Conservation (phyloP, 192 early-diverging fungal genomes). For the Gamsiella multidivaricata region DNA sequence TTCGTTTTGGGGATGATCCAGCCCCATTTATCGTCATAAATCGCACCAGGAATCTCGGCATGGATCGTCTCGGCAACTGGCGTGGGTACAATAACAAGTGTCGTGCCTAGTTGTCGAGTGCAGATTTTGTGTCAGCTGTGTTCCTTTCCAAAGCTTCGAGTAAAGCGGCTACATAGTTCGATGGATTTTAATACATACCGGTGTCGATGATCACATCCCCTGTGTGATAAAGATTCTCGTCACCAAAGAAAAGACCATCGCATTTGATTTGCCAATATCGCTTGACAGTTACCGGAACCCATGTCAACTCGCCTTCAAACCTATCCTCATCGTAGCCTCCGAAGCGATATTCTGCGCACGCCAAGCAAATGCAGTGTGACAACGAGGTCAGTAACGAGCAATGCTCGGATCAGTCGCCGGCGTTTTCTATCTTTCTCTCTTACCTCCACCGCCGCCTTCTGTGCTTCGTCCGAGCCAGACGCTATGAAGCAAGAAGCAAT, state of each 20-base stretch:
- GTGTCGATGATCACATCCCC: conserved; percentile 62
- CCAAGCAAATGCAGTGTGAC: neutral
- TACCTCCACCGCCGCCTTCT: conserved; percentile 62
- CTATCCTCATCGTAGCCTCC: conserved; percentile 57
- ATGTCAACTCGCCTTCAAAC: conserved; percentile 56
- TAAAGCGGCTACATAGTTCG: neutral
- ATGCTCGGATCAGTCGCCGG: too few relatives aligned
- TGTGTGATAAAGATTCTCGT: conserved; percentile 17
- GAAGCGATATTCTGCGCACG: conserved; percentile 59
- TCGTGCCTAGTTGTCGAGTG: conserved; percentile 52
- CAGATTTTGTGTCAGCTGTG: neutral
- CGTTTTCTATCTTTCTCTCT: neutral
- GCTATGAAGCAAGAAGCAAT: too few relatives aligned
- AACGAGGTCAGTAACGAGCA: neutral
- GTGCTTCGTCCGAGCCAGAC: conserved; percentile 66
- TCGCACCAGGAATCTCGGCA: conserved; percentile 51
- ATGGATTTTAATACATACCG: conserved; percentile 11
- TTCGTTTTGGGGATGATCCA: conserved; percentile 57
- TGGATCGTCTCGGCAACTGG: conserved; percentile 54
- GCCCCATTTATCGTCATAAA: conserved; percentile 26
- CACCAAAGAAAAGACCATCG: conserved; percentile 44
- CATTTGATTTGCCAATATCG: conserved; percentile 69
- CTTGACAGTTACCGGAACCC: conserved; percentile 59
- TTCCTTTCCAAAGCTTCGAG: neutral
- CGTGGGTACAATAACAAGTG: conserved; percentile 61